Evolutionary conservation across 345 rosid species (phyloP).

Genomic region (Passiflora organensis): DNA sequence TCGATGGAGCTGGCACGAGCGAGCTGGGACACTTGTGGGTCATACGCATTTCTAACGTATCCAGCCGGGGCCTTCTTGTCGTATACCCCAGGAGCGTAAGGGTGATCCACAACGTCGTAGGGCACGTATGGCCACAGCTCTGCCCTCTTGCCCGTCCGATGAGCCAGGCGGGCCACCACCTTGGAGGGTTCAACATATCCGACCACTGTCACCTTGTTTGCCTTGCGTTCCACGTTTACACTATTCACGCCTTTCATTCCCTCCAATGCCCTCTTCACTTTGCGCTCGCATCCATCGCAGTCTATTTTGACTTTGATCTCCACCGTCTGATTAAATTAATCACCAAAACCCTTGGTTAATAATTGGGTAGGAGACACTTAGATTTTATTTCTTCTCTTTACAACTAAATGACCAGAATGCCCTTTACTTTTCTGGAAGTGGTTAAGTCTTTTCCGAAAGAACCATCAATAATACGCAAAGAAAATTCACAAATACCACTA

Average conservation of each 20-base stretch:
- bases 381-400: no score
- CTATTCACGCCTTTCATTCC: conserved; percentile 87
- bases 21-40: conserved; percentile 51
- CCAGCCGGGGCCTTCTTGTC: conserved; percentile 88
- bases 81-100: conserved; percentile 83
- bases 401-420: no score
- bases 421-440: no score
- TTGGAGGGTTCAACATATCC: conserved; percentile 74
- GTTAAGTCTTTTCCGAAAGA: no score
- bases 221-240: conserved; percentile 71
- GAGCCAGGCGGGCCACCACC: conserved; percentile 71
- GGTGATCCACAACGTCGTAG: conserved; percentile 79
- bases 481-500: no score
- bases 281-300: conserved; percentile 97
- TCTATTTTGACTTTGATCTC: conserved; percentile 82
- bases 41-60: conserved; percentile 63
- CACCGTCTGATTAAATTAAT: conserved; percentile 58
- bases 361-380: no score
- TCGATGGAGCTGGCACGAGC: conserved; percentile 99
- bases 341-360: no score
- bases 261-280: conserved; percentile 68
- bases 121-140: conserved; percentile 96
- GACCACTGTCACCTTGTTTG: conserved; percentile 73
- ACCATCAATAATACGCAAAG: neutral
- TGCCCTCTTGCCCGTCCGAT: conserved; percentile 88